These are phyloP conservation scores for Pontederia paniculata DNA, from an alignment of 176 grass and related monocot genomes.

Conservation along the genomic window DNA sequence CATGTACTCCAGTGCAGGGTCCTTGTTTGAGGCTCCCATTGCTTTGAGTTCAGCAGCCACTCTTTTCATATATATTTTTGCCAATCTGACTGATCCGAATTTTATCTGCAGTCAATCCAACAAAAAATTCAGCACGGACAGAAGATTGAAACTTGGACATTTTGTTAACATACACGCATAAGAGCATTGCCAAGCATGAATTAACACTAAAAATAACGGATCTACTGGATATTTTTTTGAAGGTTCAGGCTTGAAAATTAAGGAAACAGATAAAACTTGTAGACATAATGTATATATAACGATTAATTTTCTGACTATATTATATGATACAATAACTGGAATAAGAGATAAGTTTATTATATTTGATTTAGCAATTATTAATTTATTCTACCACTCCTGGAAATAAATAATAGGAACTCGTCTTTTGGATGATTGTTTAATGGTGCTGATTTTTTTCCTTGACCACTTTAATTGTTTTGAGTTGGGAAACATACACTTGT, in stretches of 20 bases:
- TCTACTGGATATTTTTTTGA: slow-evolving; percentile 1
- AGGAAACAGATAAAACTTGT: too few species aligned
- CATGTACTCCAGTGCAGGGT: slow-evolving; percentile 95
- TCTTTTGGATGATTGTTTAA: too few species aligned
- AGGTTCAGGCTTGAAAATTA: neutral
- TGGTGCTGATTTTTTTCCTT: too few species aligned
- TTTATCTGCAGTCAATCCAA: slow-evolving; percentile 55
- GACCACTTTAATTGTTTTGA: too few species aligned
- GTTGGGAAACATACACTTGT: too few species aligned
- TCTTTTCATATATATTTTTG: slow-evolving; percentile 93
- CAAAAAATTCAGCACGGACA: slow-evolving; percentile 2
- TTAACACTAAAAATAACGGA: neutral
- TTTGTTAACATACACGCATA: neutral
- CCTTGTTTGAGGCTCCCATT: slow-evolving; percentile 84
- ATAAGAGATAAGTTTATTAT: too few species aligned
- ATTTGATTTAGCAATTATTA: too few species aligned
- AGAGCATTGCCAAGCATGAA: slow-evolving; percentile 5
- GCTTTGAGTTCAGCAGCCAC: slow-evolving; percentile 86
- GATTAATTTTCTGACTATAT: too few species aligned
- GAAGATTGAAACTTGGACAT: neutral
- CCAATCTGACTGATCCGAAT: slow-evolving; percentile 91
- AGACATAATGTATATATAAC: too few species aligned
- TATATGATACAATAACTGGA: too few species aligned
- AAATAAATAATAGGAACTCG: too few species aligned
- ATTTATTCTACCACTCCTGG: too few species aligned